Percentiles rank a stretch among this genome's conserved stretches.
Evolutionary conservation across 2,329 filamentous ascomycete species (phyloP).

Genomic region (Paracoccidioides lutzii): DNA sequence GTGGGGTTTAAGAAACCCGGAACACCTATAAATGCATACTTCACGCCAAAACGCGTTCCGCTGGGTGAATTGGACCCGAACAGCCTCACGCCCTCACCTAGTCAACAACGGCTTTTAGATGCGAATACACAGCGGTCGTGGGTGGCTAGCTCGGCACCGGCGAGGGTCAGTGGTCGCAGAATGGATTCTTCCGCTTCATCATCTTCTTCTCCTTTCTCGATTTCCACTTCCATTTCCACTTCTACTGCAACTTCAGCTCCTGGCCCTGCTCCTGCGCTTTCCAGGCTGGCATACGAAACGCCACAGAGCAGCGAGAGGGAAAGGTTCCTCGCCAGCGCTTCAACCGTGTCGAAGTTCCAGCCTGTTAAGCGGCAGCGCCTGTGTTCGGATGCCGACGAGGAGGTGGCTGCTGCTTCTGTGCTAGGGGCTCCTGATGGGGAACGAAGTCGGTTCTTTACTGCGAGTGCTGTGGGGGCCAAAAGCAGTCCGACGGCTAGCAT

Average conservation of each 20-base stretch:
- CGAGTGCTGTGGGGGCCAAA: slow-evolving; percentile 22
- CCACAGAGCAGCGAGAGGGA: slow-evolving; percentile 29
- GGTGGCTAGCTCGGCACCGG: slow-evolving; percentile 39
- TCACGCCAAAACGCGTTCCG: slow-evolving; percentile 50
- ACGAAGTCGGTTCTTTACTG: slow-evolving; percentile 38
- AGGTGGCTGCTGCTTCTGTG: slow-evolving; percentile 17
- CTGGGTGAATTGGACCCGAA: slow-evolving; percentile 57
- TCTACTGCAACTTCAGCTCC: too few relatives aligned
- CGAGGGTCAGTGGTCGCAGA: slow-evolving; percentile 22
- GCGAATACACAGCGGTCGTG: slow-evolving; percentile 41
- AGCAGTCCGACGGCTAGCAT: slow-evolving; percentile 20
- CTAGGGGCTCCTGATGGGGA: slow-evolving; percentile 12
- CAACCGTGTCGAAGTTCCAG: slow-evolving; percentile 31
- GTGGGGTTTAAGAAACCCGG: slow-evolving; percentile 43
- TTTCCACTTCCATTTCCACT: background rate
- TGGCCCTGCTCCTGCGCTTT: slow-evolving; percentile 11
- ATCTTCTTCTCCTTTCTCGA: slow-evolving; percentile 18
- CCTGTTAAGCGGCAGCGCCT: slow-evolving; percentile 40
- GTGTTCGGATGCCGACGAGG: slow-evolving; percentile 35
- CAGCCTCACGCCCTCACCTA: slow-evolving; percentile 52
- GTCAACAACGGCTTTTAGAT: slow-evolving; percentile 47
- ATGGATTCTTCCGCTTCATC: slow-evolving; percentile 25
- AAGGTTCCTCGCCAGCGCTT: slow-evolving; percentile 27
- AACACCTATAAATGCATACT: slow-evolving; percentile 51
- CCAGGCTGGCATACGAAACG: slow-evolving; percentile 13